A percentile compares a stretch with the other conserved stretches of the same genome.
These are phyloP conservation scores for Suillus luteus DNA, from an alignment of 768 basidiomycete species.

Conservation along the genomic window DNA sequence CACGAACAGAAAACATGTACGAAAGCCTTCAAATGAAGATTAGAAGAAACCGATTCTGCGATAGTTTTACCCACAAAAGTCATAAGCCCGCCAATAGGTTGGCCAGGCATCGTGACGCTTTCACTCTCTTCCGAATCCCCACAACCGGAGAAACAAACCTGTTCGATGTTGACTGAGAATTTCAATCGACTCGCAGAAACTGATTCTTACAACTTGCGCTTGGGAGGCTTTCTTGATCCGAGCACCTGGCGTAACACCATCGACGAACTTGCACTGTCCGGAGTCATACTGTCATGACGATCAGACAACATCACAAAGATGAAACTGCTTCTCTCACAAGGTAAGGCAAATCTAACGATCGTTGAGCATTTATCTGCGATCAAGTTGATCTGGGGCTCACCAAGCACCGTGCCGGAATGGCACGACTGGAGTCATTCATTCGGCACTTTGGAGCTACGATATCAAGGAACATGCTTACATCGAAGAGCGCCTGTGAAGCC, in stretches of 20 bases:
- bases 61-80: background rate
- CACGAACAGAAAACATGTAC: slow-evolving; percentile 4
- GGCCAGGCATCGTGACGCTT: slow-evolving; percentile 1
- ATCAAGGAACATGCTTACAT: background rate
- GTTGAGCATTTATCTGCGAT: background rate
- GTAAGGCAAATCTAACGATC: slow-evolving; percentile 5
- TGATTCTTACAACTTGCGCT: slow-evolving; percentile 1
- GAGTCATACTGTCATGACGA: background rate
- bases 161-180: background rate
- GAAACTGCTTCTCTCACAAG: background rate
- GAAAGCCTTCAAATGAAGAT: slow-evolving; percentile 1
- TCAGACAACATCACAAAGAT: background rate
- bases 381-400: background rate
- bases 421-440: background rate
- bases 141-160: slow-evolving; percentile 8
- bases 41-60: background rate
- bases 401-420: slow-evolving; percentile 8
- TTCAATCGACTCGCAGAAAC: background rate
- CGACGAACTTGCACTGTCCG: background rate
- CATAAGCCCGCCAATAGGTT: slow-evolving; percentile 2
- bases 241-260: slow-evolving; percentile 2
- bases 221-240: background rate
- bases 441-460: background rate
- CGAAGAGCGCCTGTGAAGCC: slow-evolving; percentile 1
- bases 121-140: slow-evolving; percentile 5